phyloP scores from a whole-genome alignment of 2,329 filamentous ascomycete species.

The Cladorrhinum sp. region DNA sequence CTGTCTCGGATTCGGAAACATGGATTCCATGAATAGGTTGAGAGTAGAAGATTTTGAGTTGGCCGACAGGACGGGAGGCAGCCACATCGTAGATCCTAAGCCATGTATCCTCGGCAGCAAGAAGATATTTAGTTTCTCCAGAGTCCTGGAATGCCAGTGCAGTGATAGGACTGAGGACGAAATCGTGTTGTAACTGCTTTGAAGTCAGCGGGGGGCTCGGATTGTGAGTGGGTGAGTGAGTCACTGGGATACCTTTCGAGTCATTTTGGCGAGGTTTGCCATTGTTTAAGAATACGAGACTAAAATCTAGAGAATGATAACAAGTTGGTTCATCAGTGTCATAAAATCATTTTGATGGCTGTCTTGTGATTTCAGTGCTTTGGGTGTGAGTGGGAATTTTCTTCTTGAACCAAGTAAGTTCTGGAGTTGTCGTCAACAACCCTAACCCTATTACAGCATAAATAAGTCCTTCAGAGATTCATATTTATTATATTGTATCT shows the following conservation, averaged over 20 bases:
- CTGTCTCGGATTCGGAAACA: slow-evolving; percentile 32
- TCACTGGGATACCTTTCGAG: slow-evolving; percentile 14
- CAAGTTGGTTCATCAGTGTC: background rate
- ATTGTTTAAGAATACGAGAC: background rate
- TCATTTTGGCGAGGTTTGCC: slow-evolving; percentile 11
- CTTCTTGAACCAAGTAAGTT: background rate
- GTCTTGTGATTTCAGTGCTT: background rate
- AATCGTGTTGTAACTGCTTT: slow-evolving; percentile 31
- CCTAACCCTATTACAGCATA: background rate
- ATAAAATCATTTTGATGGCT: slow-evolving; percentile 4
- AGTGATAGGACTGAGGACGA: slow-evolving; percentile 55
- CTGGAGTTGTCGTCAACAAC: background rate
- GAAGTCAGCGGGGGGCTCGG: slow-evolving; percentile 12
- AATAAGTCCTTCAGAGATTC: too few species aligned
- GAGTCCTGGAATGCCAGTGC: slow-evolving; percentile 49
- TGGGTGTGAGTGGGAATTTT: slow-evolving; percentile 1
- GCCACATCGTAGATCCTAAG: slow-evolving; percentile 52
- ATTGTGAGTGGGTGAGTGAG: slow-evolving; percentile 3
- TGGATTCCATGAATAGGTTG: slow-evolving; percentile 73
- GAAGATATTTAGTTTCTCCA: slow-evolving; percentile 40
- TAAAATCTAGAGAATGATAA: background rate
- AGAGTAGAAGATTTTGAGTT: slow-evolving; percentile 56
- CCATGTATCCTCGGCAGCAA: slow-evolving; percentile 60
- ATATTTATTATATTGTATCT: too few species aligned
- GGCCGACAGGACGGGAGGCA: slow-evolving; percentile 37